phyloP scores from a whole-genome alignment of 208 protist genomes.

The Trypanosomatidae sp. region DNA sequence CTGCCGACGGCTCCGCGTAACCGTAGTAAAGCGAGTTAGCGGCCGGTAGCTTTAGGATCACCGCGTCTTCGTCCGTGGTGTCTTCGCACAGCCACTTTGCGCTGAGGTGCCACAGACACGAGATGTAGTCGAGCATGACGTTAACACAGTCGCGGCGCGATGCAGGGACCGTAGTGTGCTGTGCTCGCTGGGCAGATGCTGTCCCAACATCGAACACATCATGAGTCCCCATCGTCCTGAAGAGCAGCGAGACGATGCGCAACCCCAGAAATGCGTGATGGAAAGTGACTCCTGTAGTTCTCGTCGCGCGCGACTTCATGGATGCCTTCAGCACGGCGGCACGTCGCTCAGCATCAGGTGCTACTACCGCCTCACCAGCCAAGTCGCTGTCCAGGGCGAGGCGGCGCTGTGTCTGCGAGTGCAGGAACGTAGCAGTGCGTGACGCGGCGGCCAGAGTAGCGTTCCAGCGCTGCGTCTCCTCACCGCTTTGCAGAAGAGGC shows the following conservation, averaged over 20 bases:
- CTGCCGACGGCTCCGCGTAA: constrained; percentile 24
- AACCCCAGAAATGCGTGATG: constrained; percentile 27
- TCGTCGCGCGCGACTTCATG: neutral
- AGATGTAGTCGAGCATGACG: constrained; percentile 72
- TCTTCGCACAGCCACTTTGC: constrained; percentile 9
- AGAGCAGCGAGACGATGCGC: constrained; percentile 29
- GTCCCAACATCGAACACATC: neutral
- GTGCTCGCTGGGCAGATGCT: neutral
- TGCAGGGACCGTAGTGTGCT: neutral
- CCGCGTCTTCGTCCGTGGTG: neutral
- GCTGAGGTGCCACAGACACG: constrained; percentile 51
- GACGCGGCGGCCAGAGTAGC: constrained; percentile 13
- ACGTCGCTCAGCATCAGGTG: neutral
- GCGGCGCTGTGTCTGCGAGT: neutral
- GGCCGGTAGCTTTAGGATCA: constrained; percentile 29
- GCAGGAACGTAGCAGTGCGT: constrained; percentile 17
- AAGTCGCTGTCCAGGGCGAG: neutral
- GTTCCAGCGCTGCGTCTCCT: neutral
- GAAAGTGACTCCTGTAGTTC: constrained; percentile 10
- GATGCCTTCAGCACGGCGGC: neutral
- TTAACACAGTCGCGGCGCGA: constrained; percentile 40
- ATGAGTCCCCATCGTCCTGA: constrained; percentile 1
- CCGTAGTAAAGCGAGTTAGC: constrained; percentile 41
- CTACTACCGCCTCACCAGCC: neutral
- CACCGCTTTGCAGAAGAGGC: constrained; percentile 11